Evolutionary conservation across 176 grass and related monocot genomes (phyloP), one percentile per base, ranked within the genome.

Genomic region (Oryza officinalis): DNA sequence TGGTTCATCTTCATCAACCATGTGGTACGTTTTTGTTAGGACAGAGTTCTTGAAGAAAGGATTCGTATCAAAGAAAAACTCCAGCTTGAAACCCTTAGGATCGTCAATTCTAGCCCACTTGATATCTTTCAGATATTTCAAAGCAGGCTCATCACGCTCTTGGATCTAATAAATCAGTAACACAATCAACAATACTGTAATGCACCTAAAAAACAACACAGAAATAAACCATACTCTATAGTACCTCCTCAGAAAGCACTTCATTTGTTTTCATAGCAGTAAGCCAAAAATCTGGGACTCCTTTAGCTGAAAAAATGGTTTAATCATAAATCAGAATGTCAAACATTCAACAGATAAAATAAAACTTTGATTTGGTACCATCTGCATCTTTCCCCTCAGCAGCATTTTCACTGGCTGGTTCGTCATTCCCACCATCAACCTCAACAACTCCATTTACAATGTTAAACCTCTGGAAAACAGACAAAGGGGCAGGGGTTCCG

Each of bases 41-140:
- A 96, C 70, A 69, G 93, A 75, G 47, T 99, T 99, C 89, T 96
- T 99, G 77, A 99, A 99, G 77, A 93, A 99, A 60, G 96, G 93
- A 65, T 99, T 96, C 37, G 85, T 67, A 81, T 99, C 89, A 22
- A 99, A 96, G 80, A 90, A 93, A 67, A 99, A 99, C 10, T 99
- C 89, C 6, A 99, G 83, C 85, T 99, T 99, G 81, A 99, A 99
- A 66, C 93, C 93, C 89, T 94, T 96, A 0, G 87, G 91, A 67
- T 96, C 72, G 15, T 81, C 91, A 4, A 87, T 90, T 89, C 87
- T 94, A 43, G 27, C 83, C 93, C 93, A 99, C 79, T 93, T 96
- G 64, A 99, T 96, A 80, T 99, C 93, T 80, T 99, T 99, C 14
- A 96, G 86, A 82, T 78, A 96, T 79, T 94, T 95, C 73, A 99